Evolutionary conservation across 768 basidiomycete species (phyloP).

Genomic region (Sporobolomyces phaffii): DNA sequence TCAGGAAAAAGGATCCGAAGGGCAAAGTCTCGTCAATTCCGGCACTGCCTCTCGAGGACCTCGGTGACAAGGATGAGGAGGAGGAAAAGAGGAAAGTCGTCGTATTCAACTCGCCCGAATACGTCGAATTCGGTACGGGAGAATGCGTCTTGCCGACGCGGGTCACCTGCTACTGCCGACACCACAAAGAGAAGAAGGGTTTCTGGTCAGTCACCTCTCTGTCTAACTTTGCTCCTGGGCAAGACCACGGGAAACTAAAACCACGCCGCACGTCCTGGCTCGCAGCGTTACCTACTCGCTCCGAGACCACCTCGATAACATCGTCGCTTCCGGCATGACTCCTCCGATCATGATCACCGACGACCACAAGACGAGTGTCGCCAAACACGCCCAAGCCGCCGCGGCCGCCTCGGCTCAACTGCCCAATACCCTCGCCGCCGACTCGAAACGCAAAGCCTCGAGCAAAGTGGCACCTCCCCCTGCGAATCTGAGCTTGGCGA

Average conservation of each 20-base stretch:
- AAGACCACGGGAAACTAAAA: too few relatives aligned
- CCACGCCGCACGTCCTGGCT: background rate
- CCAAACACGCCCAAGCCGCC: constrained; percentile 5
- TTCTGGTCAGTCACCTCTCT: constrained; percentile 51
- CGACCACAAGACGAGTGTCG: constrained; percentile 75
- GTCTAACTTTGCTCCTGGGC: background rate
- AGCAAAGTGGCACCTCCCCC: background rate
- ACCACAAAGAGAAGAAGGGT: constrained; percentile 93
- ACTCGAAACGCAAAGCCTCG: background rate
- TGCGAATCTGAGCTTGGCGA: constrained; percentile 52
- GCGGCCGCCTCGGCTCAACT: constrained; percentile 4
- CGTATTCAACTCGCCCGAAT: constrained; percentile 88
- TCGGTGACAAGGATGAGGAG: constrained; percentile 49
- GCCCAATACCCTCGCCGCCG: background rate
- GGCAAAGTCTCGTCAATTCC: constrained; percentile 40
- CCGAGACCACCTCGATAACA: constrained; percentile 67
- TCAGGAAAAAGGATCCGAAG: constrained; percentile 66
- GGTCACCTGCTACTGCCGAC: constrained; percentile 96
- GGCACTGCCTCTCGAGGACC: constrained; percentile 51
- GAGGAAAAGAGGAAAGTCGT: constrained; percentile 62
- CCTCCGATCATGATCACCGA: constrained; percentile 98
- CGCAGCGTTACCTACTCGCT: constrained; percentile 73
- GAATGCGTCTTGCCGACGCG: constrained; percentile 84
- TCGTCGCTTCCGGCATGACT: constrained; percentile 74
- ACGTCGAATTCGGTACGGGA: constrained; percentile 80